Evolutionary conservation across 2,329 filamentous ascomycete genomes (phyloP).

Genomic region (Cryphonectria radicalis): DNA sequence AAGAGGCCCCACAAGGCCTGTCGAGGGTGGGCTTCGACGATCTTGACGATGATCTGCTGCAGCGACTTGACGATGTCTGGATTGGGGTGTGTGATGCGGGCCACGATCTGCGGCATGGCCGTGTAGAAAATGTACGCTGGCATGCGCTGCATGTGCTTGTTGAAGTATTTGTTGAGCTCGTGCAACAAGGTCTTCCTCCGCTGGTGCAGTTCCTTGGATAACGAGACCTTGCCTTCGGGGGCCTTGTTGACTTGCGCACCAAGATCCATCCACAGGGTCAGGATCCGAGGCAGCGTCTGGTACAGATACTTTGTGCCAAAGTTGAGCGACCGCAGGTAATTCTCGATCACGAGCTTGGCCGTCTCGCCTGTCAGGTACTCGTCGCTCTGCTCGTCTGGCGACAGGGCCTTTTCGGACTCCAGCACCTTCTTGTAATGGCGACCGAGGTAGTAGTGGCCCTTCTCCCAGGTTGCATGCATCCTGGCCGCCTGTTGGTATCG

Average conservation of each 20-base stretch:
- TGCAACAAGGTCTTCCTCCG: conserved; percentile 69
- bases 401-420: conserved; percentile 82
- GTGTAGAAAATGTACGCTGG: conserved; percentile 81
- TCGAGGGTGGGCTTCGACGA: conserved; percentile 84
- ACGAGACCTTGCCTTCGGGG: conserved; percentile 57
- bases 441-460: conserved; percentile 95
- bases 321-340: conserved; percentile 83
- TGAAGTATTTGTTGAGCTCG: conserved; percentile 73
- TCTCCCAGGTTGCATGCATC: conserved; percentile 79
- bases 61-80: conserved; percentile 76
- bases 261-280: conserved; percentile 94
- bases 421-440: conserved; percentile 97
- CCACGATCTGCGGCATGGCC: conserved; percentile 88
- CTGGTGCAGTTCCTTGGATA: conserved; percentile 56
- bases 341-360: conserved; percentile 88
- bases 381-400: conserved; percentile 76
- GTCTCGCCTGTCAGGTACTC: conserved; percentile 80
- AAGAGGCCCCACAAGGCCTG: conserved; percentile 92
- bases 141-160: conserved; percentile 75
- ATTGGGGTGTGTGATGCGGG: conserved; percentile 91
- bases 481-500: conserved; percentile 85
- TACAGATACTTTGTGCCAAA: conserved; percentile 96
- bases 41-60: conserved; percentile 79
- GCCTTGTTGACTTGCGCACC: conserved; percentile 73
- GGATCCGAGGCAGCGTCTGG: conserved; percentile 86